Evolutionary conservation across 768 basidiomycete genomes (phyloP), one percentile per base, ranked within the genome.

Genomic region (Amanita subjunquillea): DNA sequence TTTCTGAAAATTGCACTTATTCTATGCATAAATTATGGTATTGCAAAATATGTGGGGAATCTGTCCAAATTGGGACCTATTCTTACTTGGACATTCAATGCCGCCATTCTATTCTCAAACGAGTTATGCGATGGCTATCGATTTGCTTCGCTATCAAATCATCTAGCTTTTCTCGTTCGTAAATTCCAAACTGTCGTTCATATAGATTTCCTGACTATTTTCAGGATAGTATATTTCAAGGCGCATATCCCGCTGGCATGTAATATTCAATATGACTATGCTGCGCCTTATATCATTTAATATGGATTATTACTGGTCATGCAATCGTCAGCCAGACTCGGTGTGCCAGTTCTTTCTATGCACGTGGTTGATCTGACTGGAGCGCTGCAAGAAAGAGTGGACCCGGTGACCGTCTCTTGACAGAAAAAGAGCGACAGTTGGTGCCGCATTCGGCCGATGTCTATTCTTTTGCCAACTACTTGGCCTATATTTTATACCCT

Each of bases 261-360:
- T 98, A 59, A 79, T 72, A 58, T 98, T 95, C 74, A 98, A 98
- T 65, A 92, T 98, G 58, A 92, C 93, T 2, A 94, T 94, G 87
- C 75, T 98, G 39, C 81, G 95, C 30, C 75, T 97, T 12, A 75
- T 99, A 5, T 94, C 93, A 0, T 99, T 92, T 71, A 87, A 83
- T 56, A 82, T 95, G 80, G 96, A 99, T 63, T 85, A 86, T 62
- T 81, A 90, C 59, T 98, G 94, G 94, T 80, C 89, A 4, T 79
- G 72, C 58, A 71, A 65, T 10, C 63, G n/a, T 59, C 67, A 13
- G 45, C 61, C 36, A 6, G 40, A 54, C 29, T 15, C 23, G 45
- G 46, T 54, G 25, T 32, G 40, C 29, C 6, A n/a, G 3, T 9
- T 13, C 48, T 10, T 42, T n/a, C 5, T 10, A 17, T 20, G 3